These are phyloP conservation scores for Phyllosticta capitalensis DNA, from an alignment of 2,329 filamentous ascomycete species.

Conservation along the genomic window DNA sequence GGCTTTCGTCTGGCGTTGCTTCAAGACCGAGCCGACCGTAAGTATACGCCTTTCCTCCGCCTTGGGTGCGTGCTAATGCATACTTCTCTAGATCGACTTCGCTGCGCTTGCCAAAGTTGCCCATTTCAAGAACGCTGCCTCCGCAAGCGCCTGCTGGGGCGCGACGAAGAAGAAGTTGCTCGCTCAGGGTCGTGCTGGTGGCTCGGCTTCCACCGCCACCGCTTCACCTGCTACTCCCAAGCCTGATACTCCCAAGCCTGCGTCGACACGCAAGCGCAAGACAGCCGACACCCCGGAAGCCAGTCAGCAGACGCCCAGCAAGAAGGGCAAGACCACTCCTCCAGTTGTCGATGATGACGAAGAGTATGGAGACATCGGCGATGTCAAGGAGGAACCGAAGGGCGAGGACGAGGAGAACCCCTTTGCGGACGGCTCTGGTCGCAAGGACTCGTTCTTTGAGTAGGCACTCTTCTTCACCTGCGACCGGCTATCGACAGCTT, in stretches of 20 bases:
- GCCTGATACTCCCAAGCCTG: background rate
- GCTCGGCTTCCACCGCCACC: background rate
- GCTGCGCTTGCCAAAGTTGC: background rate
- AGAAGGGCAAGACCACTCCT: background rate
- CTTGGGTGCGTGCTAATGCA: too few species aligned
- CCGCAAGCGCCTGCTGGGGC: slow-evolving; percentile 6
- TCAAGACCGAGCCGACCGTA: slow-evolving; percentile 9
- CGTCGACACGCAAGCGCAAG: background rate
- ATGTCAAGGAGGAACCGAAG: background rate
- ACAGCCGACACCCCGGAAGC: background rate
- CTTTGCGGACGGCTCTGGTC: background rate
- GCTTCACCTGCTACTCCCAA: background rate
- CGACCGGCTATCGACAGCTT: background rate
- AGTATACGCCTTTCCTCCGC: background rate
- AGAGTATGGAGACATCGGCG: background rate
- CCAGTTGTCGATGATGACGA: background rate
- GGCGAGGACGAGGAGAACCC: background rate
- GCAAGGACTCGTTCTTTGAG: background rate
- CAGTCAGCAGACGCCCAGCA: background rate
- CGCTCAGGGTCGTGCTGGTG: background rate
- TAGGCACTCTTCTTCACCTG: background rate
- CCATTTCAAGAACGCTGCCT: slow-evolving; percentile 7
- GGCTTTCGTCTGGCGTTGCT: background rate
- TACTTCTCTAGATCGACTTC: slow-evolving; percentile 1
- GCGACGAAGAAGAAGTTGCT: slow-evolving; percentile 9